Conservation (phyloP, 768 basidiomycete species). For the Saitozyma podzolica region DNA sequence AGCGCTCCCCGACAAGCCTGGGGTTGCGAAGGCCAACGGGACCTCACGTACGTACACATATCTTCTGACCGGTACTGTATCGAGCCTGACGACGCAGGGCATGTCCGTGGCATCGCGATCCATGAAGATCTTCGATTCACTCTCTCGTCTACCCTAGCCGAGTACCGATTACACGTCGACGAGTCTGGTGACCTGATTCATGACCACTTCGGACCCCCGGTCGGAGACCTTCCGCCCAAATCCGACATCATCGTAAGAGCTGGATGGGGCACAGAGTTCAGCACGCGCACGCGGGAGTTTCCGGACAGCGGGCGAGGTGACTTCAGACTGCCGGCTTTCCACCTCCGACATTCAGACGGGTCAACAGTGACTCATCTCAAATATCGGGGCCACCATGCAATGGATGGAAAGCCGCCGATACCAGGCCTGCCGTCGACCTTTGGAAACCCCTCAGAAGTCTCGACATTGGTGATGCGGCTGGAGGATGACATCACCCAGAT, state of each 20-base stretch:
- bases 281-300: constrained; percentile 13
- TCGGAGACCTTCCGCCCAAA: background rate
- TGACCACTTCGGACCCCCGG: constrained; percentile 21
- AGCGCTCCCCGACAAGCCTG: too few species aligned
- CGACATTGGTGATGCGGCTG: constrained; percentile 22
- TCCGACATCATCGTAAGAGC: background rate
- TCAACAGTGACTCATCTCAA: constrained; percentile 12
- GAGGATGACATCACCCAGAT: constrained; percentile 15
- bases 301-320: constrained; percentile 32
- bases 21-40: too few species aligned
- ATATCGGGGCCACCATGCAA: constrained; percentile 17
- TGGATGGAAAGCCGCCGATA: constrained; percentile 18
- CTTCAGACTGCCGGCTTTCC: constrained; percentile 28
- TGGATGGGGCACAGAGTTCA: constrained; percentile 7
- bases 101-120: too few species aligned
- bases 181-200: constrained; percentile 9
- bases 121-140: too few species aligned
- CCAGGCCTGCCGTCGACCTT: constrained; percentile 30
- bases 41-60: too few species aligned
- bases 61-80: too few species aligned
- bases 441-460: constrained; percentile 11
- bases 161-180: constrained; percentile 1
- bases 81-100: too few species aligned
- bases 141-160: background rate
- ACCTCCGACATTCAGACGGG: constrained; percentile 18